These are phyloP conservation scores for Zopfochytrium polystomum DNA, from an alignment of 371 early-diverging fungal genomes.

Conservation along the genomic window DNA sequence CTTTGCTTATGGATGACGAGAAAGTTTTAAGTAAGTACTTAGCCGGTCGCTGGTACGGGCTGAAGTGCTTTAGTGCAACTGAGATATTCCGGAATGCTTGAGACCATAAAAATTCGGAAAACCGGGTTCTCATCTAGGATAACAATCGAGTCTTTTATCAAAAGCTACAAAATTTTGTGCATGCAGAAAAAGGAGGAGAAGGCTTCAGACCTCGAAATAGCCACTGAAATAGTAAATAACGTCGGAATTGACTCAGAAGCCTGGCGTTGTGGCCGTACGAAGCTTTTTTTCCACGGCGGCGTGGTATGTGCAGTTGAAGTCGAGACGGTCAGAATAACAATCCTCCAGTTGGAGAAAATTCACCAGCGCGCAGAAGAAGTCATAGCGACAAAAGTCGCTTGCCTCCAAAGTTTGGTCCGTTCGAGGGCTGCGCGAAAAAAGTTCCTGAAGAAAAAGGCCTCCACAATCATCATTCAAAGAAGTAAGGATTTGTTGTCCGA, in stretches of 20 bases:
- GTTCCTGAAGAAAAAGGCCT: conserved; percentile 19
- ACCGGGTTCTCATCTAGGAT: conserved; percentile 44
- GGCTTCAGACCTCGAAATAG: conserved; percentile 10
- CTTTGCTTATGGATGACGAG: conserved; percentile 46
- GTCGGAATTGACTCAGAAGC: conserved; percentile 18
- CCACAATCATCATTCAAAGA: conserved; percentile 29
- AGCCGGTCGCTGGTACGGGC: too few relatives aligned
- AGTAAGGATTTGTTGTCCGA: conserved; percentile 10
- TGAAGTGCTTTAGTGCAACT: conserved; percentile 52
- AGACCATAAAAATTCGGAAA: conserved; percentile 64
- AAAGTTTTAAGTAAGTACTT: conserved; percentile 44
- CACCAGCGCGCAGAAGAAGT: conserved; percentile 28
- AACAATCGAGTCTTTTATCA: conserved; percentile 33
- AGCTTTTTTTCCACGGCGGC: conserved; percentile 40
- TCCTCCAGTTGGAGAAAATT: conserved; percentile 24
- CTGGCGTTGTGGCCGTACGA: conserved; percentile 47
- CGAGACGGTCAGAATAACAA: not conserved
- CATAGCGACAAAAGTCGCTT: conserved; percentile 29
- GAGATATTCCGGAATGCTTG: conserved; percentile 68
- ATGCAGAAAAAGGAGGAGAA: not conserved
- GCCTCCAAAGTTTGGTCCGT: conserved; percentile 34
- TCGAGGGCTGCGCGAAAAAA: conserved; percentile 26
- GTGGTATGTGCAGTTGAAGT: conserved; percentile 21
- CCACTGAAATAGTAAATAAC: conserved; percentile 18
- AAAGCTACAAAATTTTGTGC: conserved; percentile 21